These are phyloP conservation scores for Physcomitrium patens DNA, from an alignment of 225 moss, liverwort and hornwort genomes.

Conservation along the genomic window DNA sequence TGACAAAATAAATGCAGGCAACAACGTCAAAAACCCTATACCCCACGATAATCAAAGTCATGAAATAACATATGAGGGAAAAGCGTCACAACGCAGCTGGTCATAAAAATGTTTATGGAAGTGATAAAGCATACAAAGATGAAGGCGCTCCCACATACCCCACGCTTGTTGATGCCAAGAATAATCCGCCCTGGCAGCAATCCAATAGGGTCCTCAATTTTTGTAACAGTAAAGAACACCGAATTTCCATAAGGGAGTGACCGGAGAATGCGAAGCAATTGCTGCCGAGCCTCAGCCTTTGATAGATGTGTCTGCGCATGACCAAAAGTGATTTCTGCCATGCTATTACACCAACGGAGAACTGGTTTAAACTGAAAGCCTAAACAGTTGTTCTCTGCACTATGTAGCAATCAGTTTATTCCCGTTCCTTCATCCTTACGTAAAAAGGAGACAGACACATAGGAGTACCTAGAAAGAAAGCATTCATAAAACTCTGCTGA, in stretches of 20 bases:
- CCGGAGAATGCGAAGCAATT: constrained; percentile 81
- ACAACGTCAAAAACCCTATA: neutral
- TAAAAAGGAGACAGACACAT: neutral
- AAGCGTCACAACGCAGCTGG: neutral
- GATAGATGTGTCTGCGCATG: constrained; percentile 73
- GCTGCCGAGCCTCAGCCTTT: constrained; percentile 94
- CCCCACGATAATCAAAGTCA: neutral
- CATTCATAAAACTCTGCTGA: neutral
- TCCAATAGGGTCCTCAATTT: constrained; percentile 97
- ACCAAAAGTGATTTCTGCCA: constrained; percentile 19
- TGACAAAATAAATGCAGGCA: neutral
- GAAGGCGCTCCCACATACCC: constrained; percentile 54
- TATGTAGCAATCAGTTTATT: neutral
- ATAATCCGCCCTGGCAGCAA: constrained; percentile 89
- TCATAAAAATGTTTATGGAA: neutral
- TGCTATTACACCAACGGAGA: neutral
- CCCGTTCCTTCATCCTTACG: neutral
- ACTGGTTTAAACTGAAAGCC: constrained; percentile 5
- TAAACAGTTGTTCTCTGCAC: neutral
- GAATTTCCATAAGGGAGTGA: constrained; percentile 95
- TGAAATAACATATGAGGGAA: neutral
- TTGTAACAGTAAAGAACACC: constrained; percentile 90
- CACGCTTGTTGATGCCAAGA: constrained; percentile 93
- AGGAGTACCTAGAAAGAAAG: constrained; percentile 2
- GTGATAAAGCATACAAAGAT: neutral